phyloP scores from a whole-genome alignment of 2,329 filamentous ascomycete species.

The Phialophora macrospora region DNA sequence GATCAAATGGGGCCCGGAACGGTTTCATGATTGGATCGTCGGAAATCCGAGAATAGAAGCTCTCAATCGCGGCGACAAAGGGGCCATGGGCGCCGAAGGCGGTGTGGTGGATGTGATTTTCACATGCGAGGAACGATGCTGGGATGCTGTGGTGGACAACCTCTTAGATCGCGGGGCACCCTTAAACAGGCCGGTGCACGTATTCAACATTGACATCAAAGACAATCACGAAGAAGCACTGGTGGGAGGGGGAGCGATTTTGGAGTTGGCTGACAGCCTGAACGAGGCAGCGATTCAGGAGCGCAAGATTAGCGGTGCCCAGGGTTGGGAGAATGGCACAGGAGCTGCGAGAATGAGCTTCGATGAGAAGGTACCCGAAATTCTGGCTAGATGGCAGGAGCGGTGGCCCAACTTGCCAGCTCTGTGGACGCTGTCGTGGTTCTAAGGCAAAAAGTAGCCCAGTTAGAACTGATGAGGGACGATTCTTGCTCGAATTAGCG shows the following conservation, averaged over 20 bases:
- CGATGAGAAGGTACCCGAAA: slow-evolving; percentile 90
- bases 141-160: slow-evolving; percentile 97
- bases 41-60: slow-evolving; percentile 82
- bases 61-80: slow-evolving; percentile 69
- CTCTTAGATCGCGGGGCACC: slow-evolving; percentile 82
- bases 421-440: slow-evolving; percentile 94
- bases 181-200: slow-evolving; percentile 90
- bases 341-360: slow-evolving; percentile 74
- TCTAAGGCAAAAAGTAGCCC: slow-evolving; percentile 57
- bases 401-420: slow-evolving; percentile 89
- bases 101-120: slow-evolving; percentile 93
- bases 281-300: slow-evolving; percentile 82
- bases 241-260: slow-evolving; percentile 85
- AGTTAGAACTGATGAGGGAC: not conserved
- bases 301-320: slow-evolving; percentile 66
- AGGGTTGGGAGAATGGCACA: slow-evolving; percentile 71
- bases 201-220: slow-evolving; percentile 98
- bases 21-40: slow-evolving; percentile 96
- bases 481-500: slow-evolving; percentile 22
- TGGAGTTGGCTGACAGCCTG: slow-evolving; percentile 84
- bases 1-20: slow-evolving; percentile 93
- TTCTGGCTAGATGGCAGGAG: slow-evolving; percentile 92
- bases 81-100: slow-evolving; percentile 79
- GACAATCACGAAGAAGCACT: slow-evolving; percentile 98
- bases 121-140: slow-evolving; percentile 96